Conservation (phyloP, 2,329 filamentous ascomycete genomes). For the Aspergillus pseudoterreus region DNA sequence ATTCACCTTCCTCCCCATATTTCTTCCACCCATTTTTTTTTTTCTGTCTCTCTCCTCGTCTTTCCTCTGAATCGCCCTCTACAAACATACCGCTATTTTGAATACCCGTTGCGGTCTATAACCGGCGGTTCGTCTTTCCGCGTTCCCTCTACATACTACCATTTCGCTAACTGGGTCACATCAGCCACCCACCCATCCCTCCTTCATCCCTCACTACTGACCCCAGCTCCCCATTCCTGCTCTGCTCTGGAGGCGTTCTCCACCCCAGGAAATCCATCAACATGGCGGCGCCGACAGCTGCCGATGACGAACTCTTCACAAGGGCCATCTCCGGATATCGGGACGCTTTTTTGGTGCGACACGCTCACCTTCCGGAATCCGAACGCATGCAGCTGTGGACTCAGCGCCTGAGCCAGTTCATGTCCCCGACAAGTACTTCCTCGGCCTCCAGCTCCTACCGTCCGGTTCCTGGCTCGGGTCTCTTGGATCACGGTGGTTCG, state of each 20-base stretch:
- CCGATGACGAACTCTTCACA: constrained; percentile 38
- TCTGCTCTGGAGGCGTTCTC: constrained; percentile 9
- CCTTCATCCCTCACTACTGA: constrained; percentile 25
- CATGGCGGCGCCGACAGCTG: constrained; percentile 32
- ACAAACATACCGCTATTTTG: neutral
- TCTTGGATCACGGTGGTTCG: constrained; percentile 18
- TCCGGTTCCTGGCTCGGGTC: constrained; percentile 18
- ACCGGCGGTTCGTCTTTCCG: constrained; percentile 3
- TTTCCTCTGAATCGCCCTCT: neutral
- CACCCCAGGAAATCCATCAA: constrained; percentile 18
- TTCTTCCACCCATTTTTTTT: neutral
- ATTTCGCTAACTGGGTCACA: neutral
- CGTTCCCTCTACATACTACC: constrained; percentile 6
- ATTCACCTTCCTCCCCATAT: constrained; percentile 4
- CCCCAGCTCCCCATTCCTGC: constrained; percentile 21
- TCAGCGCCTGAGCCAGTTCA: constrained; percentile 36
- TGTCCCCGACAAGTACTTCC: constrained; percentile 23
- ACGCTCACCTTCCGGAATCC: constrained; percentile 39
- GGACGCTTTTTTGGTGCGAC: constrained; percentile 39
- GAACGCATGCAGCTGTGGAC: constrained; percentile 41
- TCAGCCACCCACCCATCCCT: constrained; percentile 3
- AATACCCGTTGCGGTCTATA: constrained; percentile 13
- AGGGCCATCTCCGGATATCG: constrained; percentile 40
- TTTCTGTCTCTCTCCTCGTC: neutral
- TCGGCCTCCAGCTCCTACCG: constrained; percentile 17